phyloP scores from a whole-genome alignment of 73 alveolate genomes.

The Tetrahymena borealis region DNA sequence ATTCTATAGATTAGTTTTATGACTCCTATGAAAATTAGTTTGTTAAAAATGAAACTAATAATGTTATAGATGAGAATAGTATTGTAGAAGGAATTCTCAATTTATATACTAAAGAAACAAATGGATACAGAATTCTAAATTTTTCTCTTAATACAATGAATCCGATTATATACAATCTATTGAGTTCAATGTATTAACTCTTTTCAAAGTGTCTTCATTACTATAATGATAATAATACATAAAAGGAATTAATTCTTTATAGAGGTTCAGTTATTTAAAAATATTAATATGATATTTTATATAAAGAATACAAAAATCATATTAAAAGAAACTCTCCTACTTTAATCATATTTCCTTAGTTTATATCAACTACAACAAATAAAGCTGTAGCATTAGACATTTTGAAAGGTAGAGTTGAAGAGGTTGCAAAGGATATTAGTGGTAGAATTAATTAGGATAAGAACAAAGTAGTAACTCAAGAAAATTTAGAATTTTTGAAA shows the following conservation, averaged over 20 bases:
- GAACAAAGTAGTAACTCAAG: neutral
- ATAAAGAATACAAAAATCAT: neutral
- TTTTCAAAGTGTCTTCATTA: neutral
- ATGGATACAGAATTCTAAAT: neutral
- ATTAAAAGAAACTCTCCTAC: neutral
- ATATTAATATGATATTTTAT: neutral
- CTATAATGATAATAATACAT: neutral
- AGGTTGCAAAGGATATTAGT: neutral
- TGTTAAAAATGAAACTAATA: too few species aligned
- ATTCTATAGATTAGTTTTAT: too few species aligned
- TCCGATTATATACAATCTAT: neutral
- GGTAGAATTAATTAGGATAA: neutral
- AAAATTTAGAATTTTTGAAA: neutral
- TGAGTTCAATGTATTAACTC: neutral
- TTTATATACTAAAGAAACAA: neutral
- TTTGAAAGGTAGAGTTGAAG: neutral
- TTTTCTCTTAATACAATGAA: neutral
- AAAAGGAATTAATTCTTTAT: neutral
- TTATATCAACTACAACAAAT: neutral
- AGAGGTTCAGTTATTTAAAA: neutral
- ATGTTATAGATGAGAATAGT: too few species aligned
- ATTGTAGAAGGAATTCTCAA: neutral
- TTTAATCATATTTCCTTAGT: neutral
- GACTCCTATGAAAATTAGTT: too few species aligned
- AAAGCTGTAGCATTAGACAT: neutral